These are phyloP conservation scores for Tephrocybe sp. DNA, from an alignment of 768 basidiomycete species.

Conservation along the genomic window DNA sequence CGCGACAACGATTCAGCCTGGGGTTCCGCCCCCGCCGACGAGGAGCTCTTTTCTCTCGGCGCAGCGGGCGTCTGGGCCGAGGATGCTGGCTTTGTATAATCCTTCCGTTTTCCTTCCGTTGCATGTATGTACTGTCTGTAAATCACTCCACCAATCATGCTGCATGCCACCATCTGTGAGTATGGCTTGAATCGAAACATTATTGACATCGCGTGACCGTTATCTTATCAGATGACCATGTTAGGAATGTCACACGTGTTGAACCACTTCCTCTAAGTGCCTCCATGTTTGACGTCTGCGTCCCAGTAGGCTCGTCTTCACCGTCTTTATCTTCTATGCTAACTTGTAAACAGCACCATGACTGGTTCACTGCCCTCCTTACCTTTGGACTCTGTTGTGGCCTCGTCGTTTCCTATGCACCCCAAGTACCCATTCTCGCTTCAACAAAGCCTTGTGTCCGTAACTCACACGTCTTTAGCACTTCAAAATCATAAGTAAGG, in stretches of 20 bases:
- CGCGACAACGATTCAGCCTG: neutral
- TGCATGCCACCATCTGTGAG: too few species aligned
- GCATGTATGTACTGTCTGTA: too few species aligned
- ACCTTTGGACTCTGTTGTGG: constrained; percentile 68
- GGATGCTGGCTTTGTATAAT: too few species aligned
- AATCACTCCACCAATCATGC: too few species aligned
- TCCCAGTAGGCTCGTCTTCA: neutral
- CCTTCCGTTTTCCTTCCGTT: too few species aligned
- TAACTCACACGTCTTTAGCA: constrained; percentile 44
- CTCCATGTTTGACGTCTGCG: neutral
- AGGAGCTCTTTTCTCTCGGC: too few species aligned
- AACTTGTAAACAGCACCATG: constrained; percentile 53
- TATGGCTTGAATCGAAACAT: too few species aligned
- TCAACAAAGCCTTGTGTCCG: neutral
- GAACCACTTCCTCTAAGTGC: too few species aligned
- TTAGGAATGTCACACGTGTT: too few species aligned
- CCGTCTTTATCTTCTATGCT: neutral
- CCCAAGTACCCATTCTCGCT: constrained; percentile 53
- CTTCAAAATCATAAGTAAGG: constrained; percentile 72
- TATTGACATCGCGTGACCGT: too few species aligned
- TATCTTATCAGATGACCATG: too few species aligned
- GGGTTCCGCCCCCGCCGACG: neutral
- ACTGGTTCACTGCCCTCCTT: constrained; percentile 68
- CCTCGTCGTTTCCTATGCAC: constrained; percentile 78
- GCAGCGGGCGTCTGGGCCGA: too few species aligned